Evolutionary conservation across 176 grass and related monocot species (phyloP).

Genomic region (Puccinellia tenuiflora): DNA sequence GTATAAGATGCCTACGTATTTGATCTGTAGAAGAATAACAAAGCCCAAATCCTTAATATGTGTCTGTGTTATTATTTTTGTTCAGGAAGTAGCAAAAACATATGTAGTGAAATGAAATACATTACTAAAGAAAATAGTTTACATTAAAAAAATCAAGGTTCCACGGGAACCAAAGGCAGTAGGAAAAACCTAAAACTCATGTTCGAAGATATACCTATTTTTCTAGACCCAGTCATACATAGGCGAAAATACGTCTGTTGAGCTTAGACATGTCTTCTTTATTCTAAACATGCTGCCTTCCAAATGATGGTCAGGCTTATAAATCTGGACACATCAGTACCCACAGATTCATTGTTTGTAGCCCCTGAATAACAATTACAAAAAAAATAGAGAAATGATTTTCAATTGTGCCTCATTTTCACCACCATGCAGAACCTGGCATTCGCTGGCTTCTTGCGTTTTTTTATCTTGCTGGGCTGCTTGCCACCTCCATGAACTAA

Average conservation of each 20-base stretch:
- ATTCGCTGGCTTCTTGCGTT: not conserved
- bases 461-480: not conserved
- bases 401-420: not conserved
- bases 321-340: not conserved
- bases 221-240: not conserved
- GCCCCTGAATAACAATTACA: no score
- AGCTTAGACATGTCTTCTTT: no score
- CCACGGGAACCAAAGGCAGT: not conserved
- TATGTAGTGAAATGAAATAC: not conserved
- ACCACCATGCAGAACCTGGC: not conserved
- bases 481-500: not conserved
- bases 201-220: not conserved
- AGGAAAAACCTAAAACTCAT: not conserved
- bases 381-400: not conserved
- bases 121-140: not conserved
- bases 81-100: not conserved
- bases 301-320: not conserved
- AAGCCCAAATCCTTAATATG: not conserved
- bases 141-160: not conserved
- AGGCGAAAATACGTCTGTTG: not conserved
- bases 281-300: not conserved
- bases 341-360: not conserved
- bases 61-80: not conserved
- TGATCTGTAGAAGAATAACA: not conserved
- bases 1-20: not conserved